phyloP scores from a whole-genome alignment of 768 basidiomycete species.

The Naganishia onofrii region DNA sequence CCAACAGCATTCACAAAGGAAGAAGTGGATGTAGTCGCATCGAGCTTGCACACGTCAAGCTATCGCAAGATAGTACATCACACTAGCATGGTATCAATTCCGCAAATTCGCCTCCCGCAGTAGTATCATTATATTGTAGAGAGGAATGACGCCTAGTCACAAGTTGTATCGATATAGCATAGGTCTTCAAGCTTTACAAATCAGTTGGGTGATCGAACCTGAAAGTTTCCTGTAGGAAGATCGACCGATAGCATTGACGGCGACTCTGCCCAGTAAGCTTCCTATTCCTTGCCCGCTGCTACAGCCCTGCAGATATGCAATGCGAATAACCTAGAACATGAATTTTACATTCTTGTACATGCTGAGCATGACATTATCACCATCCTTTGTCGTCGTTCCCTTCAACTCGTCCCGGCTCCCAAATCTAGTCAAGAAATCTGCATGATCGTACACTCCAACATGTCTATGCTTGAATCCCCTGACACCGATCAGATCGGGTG shows the following conservation, averaged over 20 bases:
- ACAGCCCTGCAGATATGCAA: neutral
- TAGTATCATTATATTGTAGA: neutral
- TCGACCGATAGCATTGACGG: too few relatives aligned
- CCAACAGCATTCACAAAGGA: neutral
- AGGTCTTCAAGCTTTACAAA: neutral
- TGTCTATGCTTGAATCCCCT: constrained; percentile 74
- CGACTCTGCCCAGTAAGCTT: too few relatives aligned
- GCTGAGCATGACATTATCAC: constrained; percentile 82
- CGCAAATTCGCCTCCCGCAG: neutral
- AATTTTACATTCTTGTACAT: constrained; percentile 94
- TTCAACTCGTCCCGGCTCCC: constrained; percentile 60
- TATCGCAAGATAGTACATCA: neutral
- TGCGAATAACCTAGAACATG: constrained; percentile 60
- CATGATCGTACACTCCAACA: constrained; percentile 78
- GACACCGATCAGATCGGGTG: constrained; percentile 64
- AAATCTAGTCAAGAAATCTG: constrained; percentile 83
- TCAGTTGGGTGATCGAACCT: neutral
- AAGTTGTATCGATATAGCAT: neutral
- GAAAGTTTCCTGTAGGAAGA: too few relatives aligned
- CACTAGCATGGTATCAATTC: neutral
- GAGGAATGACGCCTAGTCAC: neutral
- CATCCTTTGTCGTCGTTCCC: constrained; percentile 69
- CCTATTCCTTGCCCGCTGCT: too few relatives aligned
- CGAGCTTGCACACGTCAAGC: neutral
- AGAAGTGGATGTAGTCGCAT: neutral